phyloP scores from a whole-genome alignment of 345 rosid species.

The Dovyalis caffra region DNA sequence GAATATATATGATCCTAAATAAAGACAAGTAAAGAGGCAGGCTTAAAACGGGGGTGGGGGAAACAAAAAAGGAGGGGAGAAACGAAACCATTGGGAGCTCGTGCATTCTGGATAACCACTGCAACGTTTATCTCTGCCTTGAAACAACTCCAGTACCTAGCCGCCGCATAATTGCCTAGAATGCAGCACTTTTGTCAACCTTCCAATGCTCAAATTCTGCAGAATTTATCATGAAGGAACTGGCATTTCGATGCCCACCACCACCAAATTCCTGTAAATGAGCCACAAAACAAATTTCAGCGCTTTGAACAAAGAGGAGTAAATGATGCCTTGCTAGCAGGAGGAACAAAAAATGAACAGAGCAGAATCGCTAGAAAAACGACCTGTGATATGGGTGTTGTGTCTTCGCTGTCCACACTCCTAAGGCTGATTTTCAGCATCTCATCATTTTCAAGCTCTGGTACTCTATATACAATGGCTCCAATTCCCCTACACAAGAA shows the following conservation, averaged over 20 bases:
- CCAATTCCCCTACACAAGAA: slow-evolving; percentile 46
- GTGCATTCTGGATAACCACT: neutral
- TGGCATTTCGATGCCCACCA: slow-evolving; percentile 69
- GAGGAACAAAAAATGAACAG: neutral
- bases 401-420: slow-evolving; percentile 60
- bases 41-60: neutral
- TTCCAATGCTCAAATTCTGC: slow-evolving; percentile 57
- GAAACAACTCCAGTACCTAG: neutral
- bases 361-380: neutral
- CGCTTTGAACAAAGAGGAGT: neutral
- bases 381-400: slow-evolving; percentile 51
- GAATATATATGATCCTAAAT: neutral
- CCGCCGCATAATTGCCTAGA: neutral
- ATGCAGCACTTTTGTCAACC: slow-evolving; percentile 18
- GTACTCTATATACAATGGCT: slow-evolving; percentile 63
- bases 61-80: neutral
- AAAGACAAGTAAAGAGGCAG: neutral
- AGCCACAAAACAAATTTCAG: neutral
- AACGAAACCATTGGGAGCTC: neutral
- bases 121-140: neutral
- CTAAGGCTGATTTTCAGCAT: slow-evolving; percentile 70
- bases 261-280: slow-evolving; percentile 54
- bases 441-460: slow-evolving; percentile 52
- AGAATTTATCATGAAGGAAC: slow-evolving; percentile 59
- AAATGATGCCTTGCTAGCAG: neutral